Base-by-base conservation (phyloP, 2,329 filamentous ascomycete genomes). In the Mycosphaerella sp. region DNA sequence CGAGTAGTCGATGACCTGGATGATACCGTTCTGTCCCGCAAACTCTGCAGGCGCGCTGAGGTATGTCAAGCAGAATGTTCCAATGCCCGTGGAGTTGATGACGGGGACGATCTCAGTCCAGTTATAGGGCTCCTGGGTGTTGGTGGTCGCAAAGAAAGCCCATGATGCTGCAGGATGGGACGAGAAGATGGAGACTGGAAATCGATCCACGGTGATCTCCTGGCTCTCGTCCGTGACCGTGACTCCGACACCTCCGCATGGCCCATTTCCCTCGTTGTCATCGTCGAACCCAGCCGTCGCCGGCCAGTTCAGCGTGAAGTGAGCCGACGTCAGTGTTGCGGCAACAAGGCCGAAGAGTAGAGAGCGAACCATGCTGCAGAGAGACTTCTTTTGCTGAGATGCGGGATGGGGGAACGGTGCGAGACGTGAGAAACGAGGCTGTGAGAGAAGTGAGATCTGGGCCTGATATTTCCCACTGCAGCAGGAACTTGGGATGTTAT, bases 281-380 rank as follows among this genome's bases (percentile, higher is more conserved):
- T 66, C 62, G 35, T 54, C 43, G 56, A 65, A 65, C 18, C 61
- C 64, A 8, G 61, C 61, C 9, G 62, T 62, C 9, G 58, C 56
- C 18, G 72, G 73, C 52, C 67, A 70, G 14, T 69, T 57, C 35
- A 75, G 64, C 17, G 59, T 59, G 67, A 73, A 75, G 58, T 75
- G 73, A 4, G 72, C 72, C 5, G 70, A 63, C 18, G 67, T 60
- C 50, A 69, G 58, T 40, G 52, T 56, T 16, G 63, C 59, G 13
- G 62, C 56, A 36, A 55, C 56, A 30, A 65, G 53, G 37, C 50
- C 44, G 44, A 71, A 28, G 28, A 66, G 27, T 39, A 62, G 18
- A 18, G 49, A 60, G 45, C 49, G 56, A 28, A 59, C 18, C 59
- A 64, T 66, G 46, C 14, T 60, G 18, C 42, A 27, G 16, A 30